Percentiles rank a stretch among this genome's conserved stretches.
phyloP scores from a whole-genome alignment of 495 filamentous ascomycete genomes.

The Glutinoglossum americanum region DNA sequence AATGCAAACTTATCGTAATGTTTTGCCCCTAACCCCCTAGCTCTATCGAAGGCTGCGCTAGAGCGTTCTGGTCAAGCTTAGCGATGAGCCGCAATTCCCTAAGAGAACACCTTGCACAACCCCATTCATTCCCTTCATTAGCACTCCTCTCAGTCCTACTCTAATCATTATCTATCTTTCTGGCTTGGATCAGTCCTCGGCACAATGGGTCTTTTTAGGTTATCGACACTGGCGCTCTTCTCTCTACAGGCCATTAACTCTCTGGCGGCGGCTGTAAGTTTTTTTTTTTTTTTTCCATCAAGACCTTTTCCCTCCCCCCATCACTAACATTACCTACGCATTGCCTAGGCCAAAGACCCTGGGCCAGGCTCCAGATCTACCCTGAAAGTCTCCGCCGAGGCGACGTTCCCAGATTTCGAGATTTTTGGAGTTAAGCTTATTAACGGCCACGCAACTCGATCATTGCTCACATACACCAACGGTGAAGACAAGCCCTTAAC shows the following conservation, averaged over 20 bases:
- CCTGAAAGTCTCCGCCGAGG: constrained; percentile 49
- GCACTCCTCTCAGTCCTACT: not conserved
- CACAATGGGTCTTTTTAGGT: constrained; percentile 1
- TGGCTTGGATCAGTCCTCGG: not conserved
- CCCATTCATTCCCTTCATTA: not conserved
- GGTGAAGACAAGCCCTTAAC: constrained; percentile 55
- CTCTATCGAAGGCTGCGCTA: not conserved
- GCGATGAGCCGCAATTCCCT: not conserved
- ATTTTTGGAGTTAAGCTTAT: constrained; percentile 91
- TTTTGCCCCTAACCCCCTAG: too few species aligned
- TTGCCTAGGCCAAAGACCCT: not conserved
- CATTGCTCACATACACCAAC: constrained; percentile 65
- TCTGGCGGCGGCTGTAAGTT: not conserved
- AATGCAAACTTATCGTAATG: too few species aligned
- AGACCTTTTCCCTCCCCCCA: not conserved
- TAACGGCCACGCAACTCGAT: constrained; percentile 73
- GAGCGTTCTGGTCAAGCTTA: not conserved
- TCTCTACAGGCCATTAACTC: not conserved
- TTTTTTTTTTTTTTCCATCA: not conserved
- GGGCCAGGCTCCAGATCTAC: not conserved
- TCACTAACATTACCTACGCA: not conserved
- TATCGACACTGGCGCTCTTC: not conserved
- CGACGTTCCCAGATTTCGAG: constrained; percentile 70
- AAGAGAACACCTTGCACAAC: not conserved
- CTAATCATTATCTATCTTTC: not conserved